Conservation (phyloP, 1,284 basidiomycete species). For the Leccinum huronense region DNA sequence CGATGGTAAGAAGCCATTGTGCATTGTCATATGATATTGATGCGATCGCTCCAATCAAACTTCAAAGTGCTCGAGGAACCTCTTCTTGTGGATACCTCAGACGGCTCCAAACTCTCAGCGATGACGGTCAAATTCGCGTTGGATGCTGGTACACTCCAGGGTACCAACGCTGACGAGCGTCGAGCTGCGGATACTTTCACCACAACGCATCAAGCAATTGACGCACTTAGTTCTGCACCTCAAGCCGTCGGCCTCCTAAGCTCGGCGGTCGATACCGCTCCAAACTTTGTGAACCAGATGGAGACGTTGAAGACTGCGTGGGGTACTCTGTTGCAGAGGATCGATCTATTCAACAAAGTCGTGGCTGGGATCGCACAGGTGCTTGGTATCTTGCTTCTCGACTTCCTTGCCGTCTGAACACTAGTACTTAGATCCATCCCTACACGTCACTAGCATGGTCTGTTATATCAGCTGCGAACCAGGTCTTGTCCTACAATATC, state of each 20-base stretch:
- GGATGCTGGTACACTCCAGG: neutral
- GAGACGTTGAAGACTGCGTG: neutral
- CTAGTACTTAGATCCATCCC: neutral
- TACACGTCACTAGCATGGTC: neutral
- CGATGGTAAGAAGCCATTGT: neutral
- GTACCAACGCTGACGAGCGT: neutral
- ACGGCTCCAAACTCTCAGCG: neutral
- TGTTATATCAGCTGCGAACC: neutral
- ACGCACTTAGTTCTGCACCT: neutral
- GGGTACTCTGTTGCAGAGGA: neutral
- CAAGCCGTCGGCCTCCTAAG: neutral
- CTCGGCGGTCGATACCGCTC: neutral
- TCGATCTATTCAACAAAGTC: neutral
- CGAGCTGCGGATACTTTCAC: neutral
- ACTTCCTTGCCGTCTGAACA: neutral
- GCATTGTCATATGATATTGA: neutral
- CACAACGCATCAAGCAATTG: neutral
- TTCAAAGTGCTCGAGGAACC: neutral
- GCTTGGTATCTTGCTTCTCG: neutral
- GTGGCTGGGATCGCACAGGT: neutral
- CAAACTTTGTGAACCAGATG: neutral
- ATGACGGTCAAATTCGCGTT: neutral
- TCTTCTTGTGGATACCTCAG: neutral
- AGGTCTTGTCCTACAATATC: neutral
- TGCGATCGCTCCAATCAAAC: neutral